phyloP scores from a whole-genome alignment of 257 asterid species.

The Scutellaria barbata region DNA sequence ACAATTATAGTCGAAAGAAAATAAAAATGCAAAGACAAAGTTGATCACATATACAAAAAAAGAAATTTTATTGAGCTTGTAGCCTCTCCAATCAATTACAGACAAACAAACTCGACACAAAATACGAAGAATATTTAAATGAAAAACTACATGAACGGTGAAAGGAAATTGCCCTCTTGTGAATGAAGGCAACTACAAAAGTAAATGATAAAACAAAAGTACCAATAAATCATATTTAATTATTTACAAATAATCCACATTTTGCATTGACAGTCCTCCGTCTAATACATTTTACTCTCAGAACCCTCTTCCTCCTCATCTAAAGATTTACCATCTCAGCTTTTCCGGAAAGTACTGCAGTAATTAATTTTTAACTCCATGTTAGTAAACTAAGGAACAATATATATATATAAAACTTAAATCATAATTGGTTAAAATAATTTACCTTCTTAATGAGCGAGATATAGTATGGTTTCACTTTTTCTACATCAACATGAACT shows the following conservation, averaged over 20 bases:
- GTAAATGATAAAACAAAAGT: too few relatives aligned
- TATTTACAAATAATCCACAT: not conserved
- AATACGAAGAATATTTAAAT: not conserved
- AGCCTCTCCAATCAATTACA: not conserved
- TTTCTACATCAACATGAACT: conserved; percentile 43
- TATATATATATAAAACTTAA: not conserved
- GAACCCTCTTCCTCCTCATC: too few relatives aligned
- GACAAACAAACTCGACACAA: not conserved
- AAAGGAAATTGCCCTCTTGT: not conserved
- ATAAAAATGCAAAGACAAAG: too few relatives aligned
- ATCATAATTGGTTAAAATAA: not conserved
- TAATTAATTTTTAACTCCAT: not conserved
- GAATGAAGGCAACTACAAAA: too few relatives aligned
- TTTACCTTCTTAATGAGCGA: conserved; percentile 72
- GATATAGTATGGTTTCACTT: conserved; percentile 66
- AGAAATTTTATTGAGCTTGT: not conserved
- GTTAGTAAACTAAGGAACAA: not conserved
- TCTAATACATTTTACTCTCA: not conserved
- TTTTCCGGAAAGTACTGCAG: conserved; percentile 75
- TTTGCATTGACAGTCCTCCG: not conserved
- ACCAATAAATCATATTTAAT: too few relatives aligned
- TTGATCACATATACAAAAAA: too few relatives aligned
- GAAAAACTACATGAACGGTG: too few relatives aligned
- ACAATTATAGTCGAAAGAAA: too few relatives aligned
- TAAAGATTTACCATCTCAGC: conserved; percentile 58